A percentile compares a stretch with the other conserved stretches of the same genome.
These are phyloP conservation scores for Pleoardoris graminearum DNA, from an alignment of 2,329 filamentous ascomycete species.

Conservation along the genomic window DNA sequence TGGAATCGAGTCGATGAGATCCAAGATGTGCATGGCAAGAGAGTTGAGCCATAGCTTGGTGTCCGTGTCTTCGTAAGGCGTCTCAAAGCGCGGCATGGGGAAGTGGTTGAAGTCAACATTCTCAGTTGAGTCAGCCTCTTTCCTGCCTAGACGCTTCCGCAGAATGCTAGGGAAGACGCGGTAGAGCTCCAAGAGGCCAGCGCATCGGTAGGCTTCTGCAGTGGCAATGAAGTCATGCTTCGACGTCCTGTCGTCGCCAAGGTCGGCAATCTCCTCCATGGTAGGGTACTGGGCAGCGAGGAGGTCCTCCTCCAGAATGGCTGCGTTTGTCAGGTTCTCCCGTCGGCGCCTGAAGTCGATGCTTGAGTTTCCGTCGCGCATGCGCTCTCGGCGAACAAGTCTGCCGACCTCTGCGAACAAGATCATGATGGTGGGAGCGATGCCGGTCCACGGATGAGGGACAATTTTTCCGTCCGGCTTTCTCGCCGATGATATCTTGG, in stretches of 20 bases:
- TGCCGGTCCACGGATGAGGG: slow-evolving; percentile 57
- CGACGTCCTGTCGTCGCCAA: slow-evolving; percentile 57
- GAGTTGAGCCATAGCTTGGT: slow-evolving; percentile 53
- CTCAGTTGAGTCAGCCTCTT: slow-evolving; percentile 25
- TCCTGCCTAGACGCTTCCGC: slow-evolving; percentile 47
- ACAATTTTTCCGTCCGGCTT: slow-evolving; percentile 41
- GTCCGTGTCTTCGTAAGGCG: slow-evolving; percentile 37
- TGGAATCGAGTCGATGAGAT: slow-evolving; percentile 54
- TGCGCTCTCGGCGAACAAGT: slow-evolving; percentile 46
- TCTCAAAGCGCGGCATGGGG: slow-evolving; percentile 39
- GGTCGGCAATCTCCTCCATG: slow-evolving; percentile 53
- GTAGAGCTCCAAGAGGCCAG: slow-evolving; percentile 59
- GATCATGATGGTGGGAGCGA: slow-evolving; percentile 50
- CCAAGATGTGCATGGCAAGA: slow-evolving; percentile 56
- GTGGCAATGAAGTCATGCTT: slow-evolving; percentile 58
- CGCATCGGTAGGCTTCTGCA: slow-evolving; percentile 58
- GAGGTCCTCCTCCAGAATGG: slow-evolving; percentile 53
- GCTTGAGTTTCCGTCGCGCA: slow-evolving; percentile 31
- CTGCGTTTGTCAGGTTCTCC: slow-evolving; percentile 45
- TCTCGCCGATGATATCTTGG: slow-evolving; percentile 27
- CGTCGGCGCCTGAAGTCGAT: slow-evolving; percentile 36
- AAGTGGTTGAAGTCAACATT: slow-evolving; percentile 34
- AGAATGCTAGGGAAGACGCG: slow-evolving; percentile 58
- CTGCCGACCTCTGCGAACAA: slow-evolving; percentile 53
- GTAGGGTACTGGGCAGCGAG: slow-evolving; percentile 52